phyloP scores from a whole-genome alignment of 2,329 filamentous ascomycete species.

The Fusarium sp. region DNA sequence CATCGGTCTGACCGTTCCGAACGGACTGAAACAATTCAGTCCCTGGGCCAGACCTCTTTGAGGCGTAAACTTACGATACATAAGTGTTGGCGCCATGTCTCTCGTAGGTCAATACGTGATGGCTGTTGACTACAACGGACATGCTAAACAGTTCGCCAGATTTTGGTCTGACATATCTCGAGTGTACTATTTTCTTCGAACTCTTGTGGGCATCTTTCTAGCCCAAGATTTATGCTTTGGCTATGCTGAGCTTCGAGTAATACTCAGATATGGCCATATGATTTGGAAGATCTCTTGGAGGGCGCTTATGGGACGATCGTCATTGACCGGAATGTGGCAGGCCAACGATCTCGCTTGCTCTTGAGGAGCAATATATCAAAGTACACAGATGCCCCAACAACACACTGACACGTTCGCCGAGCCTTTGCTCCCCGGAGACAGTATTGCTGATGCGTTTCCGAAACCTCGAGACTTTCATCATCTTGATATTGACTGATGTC shows the following conservation, averaged over 20 bases:
- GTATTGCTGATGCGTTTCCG: conserved; percentile 51
- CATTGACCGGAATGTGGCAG: conserved; percentile 21
- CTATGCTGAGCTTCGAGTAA: background rate
- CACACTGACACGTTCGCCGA: conserved; percentile 8
- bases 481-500: too few species aligned
- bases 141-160: too few species aligned
- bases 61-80: conserved; percentile 52
- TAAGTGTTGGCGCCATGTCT: background rate
- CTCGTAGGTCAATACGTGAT: background rate
- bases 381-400: conserved; percentile 4
- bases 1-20: conserved; percentile 45
- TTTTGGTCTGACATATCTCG: background rate
- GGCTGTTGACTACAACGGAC: background rate
- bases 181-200: background rate
- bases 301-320: conserved; percentile 7
- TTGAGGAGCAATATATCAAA: background rate
- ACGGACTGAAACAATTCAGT: conserved; percentile 20
- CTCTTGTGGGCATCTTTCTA: background rate
- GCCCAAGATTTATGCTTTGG: conserved; percentile 4
- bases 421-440: background rate
- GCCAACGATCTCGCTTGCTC: conserved; percentile 8
- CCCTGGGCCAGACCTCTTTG: conserved; percentile 50
- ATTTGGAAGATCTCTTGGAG: too few species aligned
- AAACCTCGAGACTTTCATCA: conserved; percentile 59
- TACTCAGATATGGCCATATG: background rate